Conservation (phyloP, 2,329 filamentous ascomycete species). For the Emmonsiellopsis sp. region DNA sequence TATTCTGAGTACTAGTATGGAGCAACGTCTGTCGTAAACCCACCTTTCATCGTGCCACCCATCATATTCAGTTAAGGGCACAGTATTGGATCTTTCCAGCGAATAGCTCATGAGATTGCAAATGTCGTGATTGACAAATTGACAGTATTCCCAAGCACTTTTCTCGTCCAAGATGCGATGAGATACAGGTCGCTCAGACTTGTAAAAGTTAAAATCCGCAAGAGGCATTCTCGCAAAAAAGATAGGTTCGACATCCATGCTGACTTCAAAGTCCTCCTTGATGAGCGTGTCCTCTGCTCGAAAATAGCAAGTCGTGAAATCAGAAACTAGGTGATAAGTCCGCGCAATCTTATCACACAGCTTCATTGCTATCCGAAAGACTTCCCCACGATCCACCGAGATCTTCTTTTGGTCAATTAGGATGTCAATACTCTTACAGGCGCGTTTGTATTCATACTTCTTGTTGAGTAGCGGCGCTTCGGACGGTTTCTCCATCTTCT, state of each 20-base stretch:
- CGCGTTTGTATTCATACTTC: background rate
- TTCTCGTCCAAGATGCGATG: background rate
- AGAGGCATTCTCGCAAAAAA: background rate
- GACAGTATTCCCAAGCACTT: background rate
- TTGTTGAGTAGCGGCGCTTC: background rate
- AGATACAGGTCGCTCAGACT: background rate
- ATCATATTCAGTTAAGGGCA: background rate
- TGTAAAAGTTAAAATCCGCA: background rate
- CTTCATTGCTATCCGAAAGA: background rate
- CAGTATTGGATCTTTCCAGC: too few relatives aligned
- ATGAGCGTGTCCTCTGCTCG: background rate
- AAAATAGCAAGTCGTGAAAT: background rate
- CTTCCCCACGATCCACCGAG: background rate
- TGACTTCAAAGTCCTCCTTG: background rate
- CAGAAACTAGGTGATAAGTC: background rate
- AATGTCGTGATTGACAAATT: background rate
- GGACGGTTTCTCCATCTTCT: background rate
- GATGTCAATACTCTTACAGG: background rate
- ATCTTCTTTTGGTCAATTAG: background rate
- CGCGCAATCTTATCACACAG: conserved; percentile 1
- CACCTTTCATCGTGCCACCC: background rate
- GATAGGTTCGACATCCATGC: background rate
- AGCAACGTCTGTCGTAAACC: background rate
- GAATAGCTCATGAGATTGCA: too few relatives aligned
- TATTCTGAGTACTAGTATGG: background rate